These are phyloP conservation scores for Dillenia suffruticosa DNA, from an alignment of 164 flowering plant genomes.

Conservation along the genomic window DNA sequence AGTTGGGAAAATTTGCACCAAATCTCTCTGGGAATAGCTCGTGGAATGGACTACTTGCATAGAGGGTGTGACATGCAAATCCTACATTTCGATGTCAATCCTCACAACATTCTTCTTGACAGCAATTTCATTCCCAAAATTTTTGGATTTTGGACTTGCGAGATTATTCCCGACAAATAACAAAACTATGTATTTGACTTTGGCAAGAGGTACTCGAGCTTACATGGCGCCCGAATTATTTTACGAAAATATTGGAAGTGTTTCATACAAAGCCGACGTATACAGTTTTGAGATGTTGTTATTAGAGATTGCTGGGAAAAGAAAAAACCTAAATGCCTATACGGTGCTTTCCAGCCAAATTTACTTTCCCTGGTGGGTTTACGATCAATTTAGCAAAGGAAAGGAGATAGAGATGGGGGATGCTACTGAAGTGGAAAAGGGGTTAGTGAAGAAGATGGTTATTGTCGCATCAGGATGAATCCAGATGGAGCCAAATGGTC, in stretches of 20 bases:
- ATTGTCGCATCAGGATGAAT: slow-evolving; percentile 13
- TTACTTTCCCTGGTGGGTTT: slow-evolving; percentile 16
- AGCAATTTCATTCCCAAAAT: slow-evolving; percentile 15
- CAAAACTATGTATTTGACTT: slow-evolving; percentile 9
- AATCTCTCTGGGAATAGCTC: slow-evolving; percentile 6
- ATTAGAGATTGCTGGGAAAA: slow-evolving; percentile 12
- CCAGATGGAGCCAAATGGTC: slow-evolving; percentile 9
- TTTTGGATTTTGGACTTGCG: slow-evolving; percentile 19
- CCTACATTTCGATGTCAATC: slow-evolving; percentile 26
- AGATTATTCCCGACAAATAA: slow-evolving; percentile 3
- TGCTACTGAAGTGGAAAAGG: slow-evolving; percentile 2
- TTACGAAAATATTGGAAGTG: slow-evolving; percentile 9
- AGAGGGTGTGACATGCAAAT: slow-evolving; percentile 9
- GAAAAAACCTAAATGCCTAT: slow-evolving; percentile 4
- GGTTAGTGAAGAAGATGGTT: slow-evolving; percentile 7
- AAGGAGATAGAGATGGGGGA: neutral
- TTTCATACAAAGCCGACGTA: slow-evolving; percentile 9
- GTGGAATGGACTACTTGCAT: slow-evolving; percentile 5
- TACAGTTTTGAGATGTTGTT: slow-evolving; percentile 24
- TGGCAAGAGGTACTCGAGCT: slow-evolving; percentile 14
- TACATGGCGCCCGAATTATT: slow-evolving; percentile 20
- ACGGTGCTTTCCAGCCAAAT: slow-evolving; percentile 5
- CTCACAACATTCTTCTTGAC: slow-evolving; percentile 20
- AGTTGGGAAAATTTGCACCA: slow-evolving; percentile 3
- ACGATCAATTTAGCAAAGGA: neutral